Evolutionary conservation across 129 eudicot species (phyloP), one percentile per base, ranked within the genome.

Genomic region (Ambrosia trifida): DNA sequence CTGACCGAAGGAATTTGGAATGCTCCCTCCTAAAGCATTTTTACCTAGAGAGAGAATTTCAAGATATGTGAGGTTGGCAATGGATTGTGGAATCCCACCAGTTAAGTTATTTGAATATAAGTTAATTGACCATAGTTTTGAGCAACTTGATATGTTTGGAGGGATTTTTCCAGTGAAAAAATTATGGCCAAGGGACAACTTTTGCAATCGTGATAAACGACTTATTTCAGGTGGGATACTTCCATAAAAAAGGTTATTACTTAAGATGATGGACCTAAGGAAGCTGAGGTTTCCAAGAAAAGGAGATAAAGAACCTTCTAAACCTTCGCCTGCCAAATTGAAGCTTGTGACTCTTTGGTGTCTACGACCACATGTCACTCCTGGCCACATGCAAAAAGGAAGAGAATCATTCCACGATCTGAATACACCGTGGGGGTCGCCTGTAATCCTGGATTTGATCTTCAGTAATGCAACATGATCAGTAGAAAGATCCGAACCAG

Each of bases 51-150:
- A 31, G 13, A 54, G 18, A 0, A 0, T 0, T 57, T 66, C 61
- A 1, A 75, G 58, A 5, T 57, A n/a, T 13, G 79, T 66, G 68
- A 75, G 68, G 56, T 75, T 75, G 12, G 73, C 79, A 54, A 66
- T 66, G 49, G 47, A 66, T 1, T 73, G 73, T 12, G 72, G 68
- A 40, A 72, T 49, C 6, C 44, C 52, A 9, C 81, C 81, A 0
- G 45, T 40, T 11, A 77, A 46, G 32, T 7, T 50, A 14, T 77
- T 77, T 10, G 3, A 14, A 7, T 3, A 1, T 11, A 64, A 63
- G 53, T 19, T 14, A 24, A 77, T 3, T n/a, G 2, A 11, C 53
- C 2, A 3, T 4, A 77, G 76, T 2, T 41, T 36, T 20, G 77
- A 70, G 20, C 76, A 78, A 24, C 52, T 51, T 11, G 81, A 61